These are phyloP conservation scores for Omphalotus guepiniiformis DNA, from an alignment of 768 basidiomycete genomes.

Conservation along the genomic window DNA sequence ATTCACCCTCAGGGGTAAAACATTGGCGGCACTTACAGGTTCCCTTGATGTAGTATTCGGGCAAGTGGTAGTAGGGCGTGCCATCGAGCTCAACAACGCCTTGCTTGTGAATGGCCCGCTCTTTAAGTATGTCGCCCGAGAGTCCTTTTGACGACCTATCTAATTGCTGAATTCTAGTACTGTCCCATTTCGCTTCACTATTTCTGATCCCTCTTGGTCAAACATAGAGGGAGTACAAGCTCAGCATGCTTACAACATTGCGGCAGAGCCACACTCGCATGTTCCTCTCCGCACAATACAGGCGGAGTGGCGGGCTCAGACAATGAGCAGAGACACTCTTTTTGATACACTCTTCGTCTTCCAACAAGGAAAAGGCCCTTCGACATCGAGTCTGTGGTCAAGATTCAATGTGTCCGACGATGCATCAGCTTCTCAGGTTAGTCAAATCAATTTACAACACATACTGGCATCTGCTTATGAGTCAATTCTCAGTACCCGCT, in stretches of 20 bases:
- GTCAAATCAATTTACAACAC: background rate
- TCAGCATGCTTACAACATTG: slow-evolving; percentile 1
- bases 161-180: too few species aligned
- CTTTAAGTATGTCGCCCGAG: slow-evolving; percentile 10
- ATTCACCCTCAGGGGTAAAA: slow-evolving; percentile 6
- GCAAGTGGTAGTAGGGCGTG: slow-evolving; percentile 7
- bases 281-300: slow-evolving; percentile 4
- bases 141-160: too few species aligned
- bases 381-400: slow-evolving; percentile 3
- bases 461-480: background rate
- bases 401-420: slow-evolving; percentile 4
- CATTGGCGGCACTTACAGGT: slow-evolving; percentile 3
- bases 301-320: slow-evolving; percentile 1
- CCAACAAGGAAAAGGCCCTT: slow-evolving; percentile 2
- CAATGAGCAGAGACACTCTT: background rate
- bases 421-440: slow-evolving; percentile 4
- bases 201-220: slow-evolving; percentile 7
- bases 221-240: slow-evolving; percentile 4
- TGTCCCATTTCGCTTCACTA: slow-evolving; percentile 7
- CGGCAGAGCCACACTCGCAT: slow-evolving; percentile 6
- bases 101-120: slow-evolving; percentile 4
- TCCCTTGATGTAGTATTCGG: slow-evolving; percentile 8
- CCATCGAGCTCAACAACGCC: slow-evolving; percentile 6
- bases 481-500: slow-evolving; percentile 1
- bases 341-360: slow-evolving; percentile 10